Evolutionary conservation across 768 basidiomycete genomes (phyloP), one percentile per base, ranked within the genome.

Genomic region (Kwoniella sp.): DNA sequence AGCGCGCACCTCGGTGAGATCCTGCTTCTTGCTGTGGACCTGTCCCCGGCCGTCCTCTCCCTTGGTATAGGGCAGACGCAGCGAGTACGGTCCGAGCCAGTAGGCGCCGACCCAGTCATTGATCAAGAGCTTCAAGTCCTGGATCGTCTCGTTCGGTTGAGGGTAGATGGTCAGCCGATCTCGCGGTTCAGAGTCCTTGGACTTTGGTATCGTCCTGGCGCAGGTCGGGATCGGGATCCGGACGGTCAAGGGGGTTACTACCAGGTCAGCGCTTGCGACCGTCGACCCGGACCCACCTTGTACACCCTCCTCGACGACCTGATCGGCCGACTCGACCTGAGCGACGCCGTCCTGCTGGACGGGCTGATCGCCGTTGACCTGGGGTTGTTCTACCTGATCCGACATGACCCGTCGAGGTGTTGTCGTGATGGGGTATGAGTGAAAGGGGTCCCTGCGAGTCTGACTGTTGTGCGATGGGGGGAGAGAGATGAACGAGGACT

Each of bases 41-140:
- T 59, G 53, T 51, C 67, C 40, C 54, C 63, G 54, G 34, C 46
- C 56, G 49, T 57, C 53, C 39, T 61, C 34, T 29, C 34, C 58
- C 42, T 52, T 46, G 48, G 17, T 19, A 20, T 29, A 59, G 0
- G 65, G 69, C 25, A 68, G 53, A 43, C 71, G 48, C 34, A 77
- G 64, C 6, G 75, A 76, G 56, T 76, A 77, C 1, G 76, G 72
- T 4, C 77, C 77, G 38, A 78, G 67, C 76, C 76, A 78, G 64
- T 76, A 78, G 0, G 76, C 76, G 19, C 75, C 76, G 3, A 74
- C 63, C 46, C 69, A 73, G 37, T 78, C 77, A 45, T 72, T 69
- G 46, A 78, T 57, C 17, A 66, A 62, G 8, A 71, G 56, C 42
- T 73, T 74, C 49, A 78, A 63, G 56, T 74, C 73, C 46, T 75